A percentile compares a stretch with the other conserved stretches of the same genome.
Evolutionary conservation across 2,329 filamentous ascomycete species (phyloP).

Genomic region (Anisogramma anomala): DNA sequence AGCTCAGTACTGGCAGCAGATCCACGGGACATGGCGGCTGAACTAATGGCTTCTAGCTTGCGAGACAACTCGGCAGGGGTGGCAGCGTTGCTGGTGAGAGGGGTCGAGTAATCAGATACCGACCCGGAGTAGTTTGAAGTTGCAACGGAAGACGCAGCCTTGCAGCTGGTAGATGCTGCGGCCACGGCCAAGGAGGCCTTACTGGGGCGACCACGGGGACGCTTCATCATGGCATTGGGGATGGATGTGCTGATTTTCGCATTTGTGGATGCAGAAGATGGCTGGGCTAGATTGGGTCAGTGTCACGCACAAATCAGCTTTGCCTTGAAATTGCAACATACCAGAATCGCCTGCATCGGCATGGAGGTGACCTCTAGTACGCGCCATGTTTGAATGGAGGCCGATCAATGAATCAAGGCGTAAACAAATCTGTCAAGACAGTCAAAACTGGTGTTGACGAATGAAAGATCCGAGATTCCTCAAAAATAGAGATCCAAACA

Average conservation of each 20-base stretch:
- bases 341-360: constrained; percentile 1
- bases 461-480: too few relatives aligned
- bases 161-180: constrained; percentile 15
- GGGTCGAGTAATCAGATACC: constrained; percentile 27
- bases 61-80: constrained; percentile 24
- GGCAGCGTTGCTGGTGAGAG: constrained; percentile 30
- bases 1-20: constrained; percentile 33
- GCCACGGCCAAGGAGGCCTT: constrained; percentile 15
- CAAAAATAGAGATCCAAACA: too few relatives aligned
- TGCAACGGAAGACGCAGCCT: constrained; percentile 26
- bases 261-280: background rate
- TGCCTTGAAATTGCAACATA: background rate
- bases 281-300: constrained; percentile 7
- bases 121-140: constrained; percentile 24
- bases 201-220: constrained; percentile 20
- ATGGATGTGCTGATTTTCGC: background rate
- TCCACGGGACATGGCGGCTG: constrained; percentile 14
- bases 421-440: too few relatives aligned
- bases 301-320: background rate
- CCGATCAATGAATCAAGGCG: too few relatives aligned
- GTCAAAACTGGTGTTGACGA: too few relatives aligned
- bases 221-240: constrained; percentile 16
- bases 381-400: constrained; percentile 2
- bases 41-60: constrained; percentile 26
- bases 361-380: constrained; percentile 8